Base-by-base conservation (phyloP, 805 yeast genomes). In the Metschnikowia noctiluminum region DNA sequence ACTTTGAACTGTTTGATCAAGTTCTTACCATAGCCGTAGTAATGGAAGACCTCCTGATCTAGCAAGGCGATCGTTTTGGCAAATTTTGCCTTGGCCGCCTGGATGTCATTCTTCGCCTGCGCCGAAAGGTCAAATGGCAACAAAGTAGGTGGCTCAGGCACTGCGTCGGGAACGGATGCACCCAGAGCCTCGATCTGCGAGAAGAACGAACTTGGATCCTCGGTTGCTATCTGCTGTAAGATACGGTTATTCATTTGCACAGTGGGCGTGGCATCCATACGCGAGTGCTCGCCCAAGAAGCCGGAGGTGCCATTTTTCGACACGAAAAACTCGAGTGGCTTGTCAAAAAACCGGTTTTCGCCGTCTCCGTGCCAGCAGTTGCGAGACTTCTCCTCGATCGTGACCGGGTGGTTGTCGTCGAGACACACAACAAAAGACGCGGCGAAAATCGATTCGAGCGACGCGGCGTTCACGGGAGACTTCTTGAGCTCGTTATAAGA, bases 181-280 rank as follows among this genome's bases (percentile, higher is more conserved):
- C 45, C 34, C 32, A 57, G 50, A 12, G 58, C 39, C 14, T 60
- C 50, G 40, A 71, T 53, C 46, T 67, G 69, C 15, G 55, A 45
- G 49, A 71, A 38, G 16, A 73, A 62, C 5, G 50, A 56, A 12
- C 52, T 51, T 1, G 76, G 71, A 48, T 80, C 70, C 61, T 80
- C 64, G 61, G 79, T 76, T 48, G 66, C 53, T 49, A 91, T 68
- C 57, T 81, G 78, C 45, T 76, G 76, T 54, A 82, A 76, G 36
- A 92, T 76, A 62, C 76, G 83, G 69, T 89, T 89, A 67, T 92
- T 92, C 71, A 92, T 72, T 55, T 89, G 83, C 61, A 89, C 81
- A 30, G 96, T 92, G 63, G 97, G 96, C 9, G 97, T 89, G 53
- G 98, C 99, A 68, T 92, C 99, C 98, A 92, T 92, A 74, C 82